phyloP scores from a whole-genome alignment of 441 rosid species.

The Daphne laureola region DNA sequence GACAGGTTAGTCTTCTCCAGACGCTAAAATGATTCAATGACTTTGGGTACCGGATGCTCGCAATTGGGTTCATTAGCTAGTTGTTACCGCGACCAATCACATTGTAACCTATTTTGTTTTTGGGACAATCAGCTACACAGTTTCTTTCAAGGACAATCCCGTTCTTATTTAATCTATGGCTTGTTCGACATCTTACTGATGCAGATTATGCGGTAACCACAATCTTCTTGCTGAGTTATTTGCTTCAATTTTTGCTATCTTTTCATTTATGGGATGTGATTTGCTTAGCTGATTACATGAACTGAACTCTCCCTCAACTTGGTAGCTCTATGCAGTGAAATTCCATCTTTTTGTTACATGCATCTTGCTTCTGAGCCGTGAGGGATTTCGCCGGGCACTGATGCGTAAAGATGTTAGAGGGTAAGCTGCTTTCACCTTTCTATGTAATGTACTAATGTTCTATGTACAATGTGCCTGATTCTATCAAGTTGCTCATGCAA shows the following conservation, averaged over 20 bases:
- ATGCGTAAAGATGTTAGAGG: slow-evolving; percentile 70
- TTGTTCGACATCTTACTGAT: slow-evolving; percentile 77
- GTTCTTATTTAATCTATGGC: slow-evolving; percentile 82
- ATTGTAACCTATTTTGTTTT: neutral
- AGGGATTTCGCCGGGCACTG: slow-evolving; percentile 94
- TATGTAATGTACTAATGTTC: no score
- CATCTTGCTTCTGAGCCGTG: slow-evolving; percentile 84
- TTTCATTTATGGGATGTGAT: neutral
- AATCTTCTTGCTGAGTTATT: neutral
- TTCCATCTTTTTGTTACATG: slow-evolving; percentile 91
- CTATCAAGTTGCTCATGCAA: no score
- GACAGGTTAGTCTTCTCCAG: slow-evolving; percentile 36
- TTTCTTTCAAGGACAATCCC: slow-evolving; percentile 87
- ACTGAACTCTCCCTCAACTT: slow-evolving; percentile 5
- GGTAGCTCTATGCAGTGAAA: slow-evolving; percentile 78
- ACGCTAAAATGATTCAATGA: neutral
- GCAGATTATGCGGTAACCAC: slow-evolving; percentile 77
- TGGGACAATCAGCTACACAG: slow-evolving; percentile 59
- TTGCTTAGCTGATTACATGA: slow-evolving; percentile 3
- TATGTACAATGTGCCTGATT: no score
- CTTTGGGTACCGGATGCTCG: no score
- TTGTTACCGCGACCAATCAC: neutral
- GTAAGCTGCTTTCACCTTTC: slow-evolving; percentile 21
- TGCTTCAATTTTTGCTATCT: neutral
- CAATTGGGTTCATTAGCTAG: no score